These are phyloP conservation scores for Collybiopsis luxurians DNA, from an alignment of 768 basidiomycete genomes.

Conservation along the genomic window DNA sequence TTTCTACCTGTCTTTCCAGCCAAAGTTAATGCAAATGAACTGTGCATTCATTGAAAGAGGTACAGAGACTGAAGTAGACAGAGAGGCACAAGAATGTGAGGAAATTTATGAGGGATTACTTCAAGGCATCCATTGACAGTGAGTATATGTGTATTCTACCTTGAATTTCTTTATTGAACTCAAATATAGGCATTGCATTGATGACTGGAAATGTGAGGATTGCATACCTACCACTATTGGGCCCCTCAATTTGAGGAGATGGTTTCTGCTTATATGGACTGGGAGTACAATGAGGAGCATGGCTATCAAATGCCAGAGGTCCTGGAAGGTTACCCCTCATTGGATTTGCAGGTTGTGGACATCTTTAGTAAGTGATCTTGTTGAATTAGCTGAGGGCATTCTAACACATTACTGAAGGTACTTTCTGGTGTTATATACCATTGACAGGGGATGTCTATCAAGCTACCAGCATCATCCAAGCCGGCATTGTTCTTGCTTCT, in stretches of 20 bases:
- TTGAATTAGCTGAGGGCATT: background rate
- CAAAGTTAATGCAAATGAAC: background rate
- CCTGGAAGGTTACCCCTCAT: background rate
- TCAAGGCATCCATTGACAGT: background rate
- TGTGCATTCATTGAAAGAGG: conserved; percentile 7
- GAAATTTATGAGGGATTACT: background rate
- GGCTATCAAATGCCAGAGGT: background rate
- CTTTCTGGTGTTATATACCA: background rate
- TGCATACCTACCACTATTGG: background rate
- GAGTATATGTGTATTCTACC: background rate
- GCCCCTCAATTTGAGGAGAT: background rate
- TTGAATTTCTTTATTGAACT: background rate
- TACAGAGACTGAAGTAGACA: conserved; percentile 4
- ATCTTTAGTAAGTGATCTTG: background rate
- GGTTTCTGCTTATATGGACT: background rate
- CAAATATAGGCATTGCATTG: background rate
- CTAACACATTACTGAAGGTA: background rate
- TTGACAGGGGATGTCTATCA: background rate
- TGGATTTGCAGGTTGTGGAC: background rate
- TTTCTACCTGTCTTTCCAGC: background rate
- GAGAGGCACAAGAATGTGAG: background rate
- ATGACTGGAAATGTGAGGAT: background rate
- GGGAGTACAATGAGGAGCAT: background rate
- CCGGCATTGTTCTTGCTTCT: background rate
- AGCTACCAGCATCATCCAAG: background rate